A percentile compares a stretch with the other conserved stretches of the same genome.
phyloP scores from a whole-genome alignment of 179 eudicot genomes.

The Silene noctiflora region DNA sequence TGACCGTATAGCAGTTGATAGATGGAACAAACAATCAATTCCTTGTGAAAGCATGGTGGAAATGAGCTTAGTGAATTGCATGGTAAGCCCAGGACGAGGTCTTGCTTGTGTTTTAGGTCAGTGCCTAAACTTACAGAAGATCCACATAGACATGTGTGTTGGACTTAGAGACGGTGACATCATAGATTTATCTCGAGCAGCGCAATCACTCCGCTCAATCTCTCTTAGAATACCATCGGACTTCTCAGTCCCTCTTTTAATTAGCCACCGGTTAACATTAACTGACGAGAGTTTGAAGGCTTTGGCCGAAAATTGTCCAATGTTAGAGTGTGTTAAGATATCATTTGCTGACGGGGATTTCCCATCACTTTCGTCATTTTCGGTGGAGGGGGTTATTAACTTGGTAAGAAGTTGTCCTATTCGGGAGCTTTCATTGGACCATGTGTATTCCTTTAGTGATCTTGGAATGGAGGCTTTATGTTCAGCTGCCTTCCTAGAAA shows the following conservation, averaged over 20 bases:
- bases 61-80: constrained; percentile 64
- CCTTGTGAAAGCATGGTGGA: constrained; percentile 75
- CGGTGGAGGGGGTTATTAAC: constrained; percentile 51
- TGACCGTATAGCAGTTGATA: constrained; percentile 64
- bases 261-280: constrained; percentile 55
- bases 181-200: constrained; percentile 51
- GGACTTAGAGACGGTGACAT: constrained; percentile 77
- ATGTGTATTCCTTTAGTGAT: constrained; percentile 61
- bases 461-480: constrained; percentile 71
- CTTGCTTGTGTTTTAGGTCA: constrained; percentile 74
- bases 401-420: constrained; percentile 62
- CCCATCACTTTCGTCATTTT: constrained; percentile 68
- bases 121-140: constrained; percentile 62
- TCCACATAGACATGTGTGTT: constrained; percentile 78
- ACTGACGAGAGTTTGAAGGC: constrained; percentile 76
- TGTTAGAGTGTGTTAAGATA: constrained; percentile 54
- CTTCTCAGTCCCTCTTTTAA: constrained; percentile 53
- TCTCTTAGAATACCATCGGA: constrained; percentile 74
- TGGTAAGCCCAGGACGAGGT: constrained; percentile 81
- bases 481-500: constrained; percentile 46
- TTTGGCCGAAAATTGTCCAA: constrained; percentile 55
- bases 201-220: constrained; percentile 54
- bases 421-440: constrained; percentile 62
- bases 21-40: constrained; percentile 61
- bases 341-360: constrained; percentile 72